phyloP scores from a whole-genome alignment of 108 stramenopile genomes.

The Chaetoceros muelleri region DNA sequence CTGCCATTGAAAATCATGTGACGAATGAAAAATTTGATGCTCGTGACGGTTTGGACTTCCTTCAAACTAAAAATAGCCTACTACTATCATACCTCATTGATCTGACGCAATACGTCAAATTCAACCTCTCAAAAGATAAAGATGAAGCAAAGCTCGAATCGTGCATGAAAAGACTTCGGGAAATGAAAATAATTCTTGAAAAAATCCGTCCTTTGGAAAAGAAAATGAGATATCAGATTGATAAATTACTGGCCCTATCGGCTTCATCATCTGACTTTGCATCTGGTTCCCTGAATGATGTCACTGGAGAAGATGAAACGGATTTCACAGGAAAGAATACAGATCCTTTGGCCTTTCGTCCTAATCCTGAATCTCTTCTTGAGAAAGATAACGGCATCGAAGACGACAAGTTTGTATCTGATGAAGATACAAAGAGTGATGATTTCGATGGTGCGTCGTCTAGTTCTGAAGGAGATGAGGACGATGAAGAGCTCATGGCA shows the following conservation, averaged over 20 bases:
- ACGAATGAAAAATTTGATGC: constrained; percentile 24
- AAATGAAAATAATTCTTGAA: constrained; percentile 71
- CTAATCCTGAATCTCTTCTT: constrained; percentile 25
- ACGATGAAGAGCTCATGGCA: constrained; percentile 34
- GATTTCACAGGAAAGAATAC: constrained; percentile 21
- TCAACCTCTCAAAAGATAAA: constrained; percentile 1
- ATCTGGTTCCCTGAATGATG: constrained; percentile 14
- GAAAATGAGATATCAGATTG: constrained; percentile 79
- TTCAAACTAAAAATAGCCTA: constrained; percentile 60
- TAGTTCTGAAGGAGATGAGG: constrained; percentile 28
- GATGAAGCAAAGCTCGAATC: constrained; percentile 8
- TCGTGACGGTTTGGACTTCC: constrained; percentile 53
- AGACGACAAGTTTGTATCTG: neutral
- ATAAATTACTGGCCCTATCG: constrained; percentile 51
- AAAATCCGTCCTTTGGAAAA: constrained; percentile 76
- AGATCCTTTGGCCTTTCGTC: constrained; percentile 32
- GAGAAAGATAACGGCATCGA: constrained; percentile 11
- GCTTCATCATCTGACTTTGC: constrained; percentile 28
- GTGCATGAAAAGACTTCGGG: constrained; percentile 24
- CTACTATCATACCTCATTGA: constrained; percentile 73
- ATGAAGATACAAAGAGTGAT: constrained; percentile 9
- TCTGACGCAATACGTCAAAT: constrained; percentile 27
- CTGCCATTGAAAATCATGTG: constrained; percentile 24
- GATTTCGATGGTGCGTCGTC: constrained; percentile 6
- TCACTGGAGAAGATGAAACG: constrained; percentile 7